Evolutionary conservation across 2,329 filamentous ascomycete species (phyloP).

Genomic region (Cercospora sp.): DNA sequence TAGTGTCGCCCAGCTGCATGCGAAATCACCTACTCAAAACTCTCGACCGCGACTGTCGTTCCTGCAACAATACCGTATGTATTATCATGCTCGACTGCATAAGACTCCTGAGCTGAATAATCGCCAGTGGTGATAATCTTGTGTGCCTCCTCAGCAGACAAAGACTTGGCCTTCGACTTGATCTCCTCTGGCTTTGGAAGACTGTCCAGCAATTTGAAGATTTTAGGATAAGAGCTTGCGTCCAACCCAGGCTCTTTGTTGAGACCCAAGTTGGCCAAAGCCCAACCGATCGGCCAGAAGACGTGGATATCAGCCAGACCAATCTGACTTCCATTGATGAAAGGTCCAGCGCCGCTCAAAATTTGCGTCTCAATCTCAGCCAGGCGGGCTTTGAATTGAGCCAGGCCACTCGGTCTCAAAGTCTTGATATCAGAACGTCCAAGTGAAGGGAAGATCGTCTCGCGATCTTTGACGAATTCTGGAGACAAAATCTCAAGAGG

Average conservation of each 20-base stretch:
- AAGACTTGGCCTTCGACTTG: slow-evolving; percentile 19
- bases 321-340: slow-evolving; percentile 28
- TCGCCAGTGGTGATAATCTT: slow-evolving; percentile 26
- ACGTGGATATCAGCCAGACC: slow-evolving; percentile 34
- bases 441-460: slow-evolving; percentile 33
- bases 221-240: slow-evolving; percentile 30
- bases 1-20: background rate
- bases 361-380: slow-evolving; percentile 30
- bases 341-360: slow-evolving; percentile 26
- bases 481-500: slow-evolving; percentile 25
- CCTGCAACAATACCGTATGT: slow-evolving; percentile 28
- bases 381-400: slow-evolving; percentile 27
- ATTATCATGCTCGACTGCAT: slow-evolving; percentile 25
- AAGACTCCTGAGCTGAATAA: slow-evolving; percentile 24
- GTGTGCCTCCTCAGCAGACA: slow-evolving; percentile 32
- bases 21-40: slow-evolving; percentile 31
- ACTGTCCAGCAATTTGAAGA: slow-evolving; percentile 31
- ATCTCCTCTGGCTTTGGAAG: slow-evolving; percentile 24
- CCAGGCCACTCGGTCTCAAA: slow-evolving; percentile 29
- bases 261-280: slow-evolving; percentile 27
- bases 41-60: slow-evolving; percentile 31
- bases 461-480: slow-evolving; percentile 34
- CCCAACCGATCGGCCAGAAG: slow-evolving; percentile 32
- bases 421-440: slow-evolving; percentile 27
- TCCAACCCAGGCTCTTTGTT: slow-evolving; percentile 29